Base-by-base conservation (phyloP, 1,284 basidiomycete species). In the Puccinia horiana region DNA sequence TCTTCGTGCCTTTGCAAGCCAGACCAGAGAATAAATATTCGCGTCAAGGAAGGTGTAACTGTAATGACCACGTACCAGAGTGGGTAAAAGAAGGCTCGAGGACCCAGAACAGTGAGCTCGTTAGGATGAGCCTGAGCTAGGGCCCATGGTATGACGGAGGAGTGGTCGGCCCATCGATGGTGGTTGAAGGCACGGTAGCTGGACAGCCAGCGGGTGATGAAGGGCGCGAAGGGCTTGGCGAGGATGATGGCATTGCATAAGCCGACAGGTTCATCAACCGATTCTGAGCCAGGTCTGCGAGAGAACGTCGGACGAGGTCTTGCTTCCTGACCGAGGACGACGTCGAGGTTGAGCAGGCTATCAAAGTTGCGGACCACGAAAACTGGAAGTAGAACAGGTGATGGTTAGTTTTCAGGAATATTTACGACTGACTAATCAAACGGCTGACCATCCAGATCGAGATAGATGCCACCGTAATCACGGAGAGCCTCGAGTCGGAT, bases 171-270 rank as follows among this genome's bases (percentile, higher is more conserved):
- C 88, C 88, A 89, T 9, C 84, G 83, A 3, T 82, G 84, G 42
- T 85, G 84, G 83, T 87, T 83, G 83, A 89, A 89, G 0, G 86
- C 85, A 42, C 87, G 86, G 83, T 89, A 89, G n/a, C 58, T 78
- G 20, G 85, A 84, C 29, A 85, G 81, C 85, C 85, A 86, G 35
- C 88, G 85, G 67, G 88, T 85, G 54, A 89, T 85, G 83, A 89
- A 89, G 4, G 87, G 83, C 23, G 87, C 83, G 42, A 87, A 85
- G 0, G 87, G 87, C 61, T 85, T 85, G 0, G 88, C 84, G 29
- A 89, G 85, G 83, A 89, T 89, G 49, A 89, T 86, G 5, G 88
- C 89, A 85, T 89, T 89, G 87, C 88, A 86, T 3, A 89, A 84
- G 0, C 88, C 88, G 29, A 79, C 44, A 9, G 67, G 63, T 63